Conservation (phyloP, 176 grass and related monocot species). For the Hordeum marinum region DNA sequence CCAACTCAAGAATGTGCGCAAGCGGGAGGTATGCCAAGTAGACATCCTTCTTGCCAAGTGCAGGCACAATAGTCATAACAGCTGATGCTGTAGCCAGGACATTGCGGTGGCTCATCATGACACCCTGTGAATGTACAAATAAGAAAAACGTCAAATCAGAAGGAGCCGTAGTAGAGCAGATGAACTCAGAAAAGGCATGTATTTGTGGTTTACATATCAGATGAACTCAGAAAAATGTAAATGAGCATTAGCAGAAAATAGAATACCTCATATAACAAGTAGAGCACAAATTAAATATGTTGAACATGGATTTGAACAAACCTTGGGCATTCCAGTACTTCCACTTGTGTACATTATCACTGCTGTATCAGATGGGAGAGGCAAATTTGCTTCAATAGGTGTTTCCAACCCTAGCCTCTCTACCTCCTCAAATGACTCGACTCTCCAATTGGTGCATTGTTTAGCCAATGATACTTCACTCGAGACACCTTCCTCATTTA, state of each 20-base stretch:
- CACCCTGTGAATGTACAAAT: slow-evolving; percentile 48
- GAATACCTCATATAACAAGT: neutral
- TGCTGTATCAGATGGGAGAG: slow-evolving; percentile 65
- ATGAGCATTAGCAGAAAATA: slow-evolving; percentile 5
- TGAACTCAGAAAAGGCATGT: neutral
- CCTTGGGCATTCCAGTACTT: slow-evolving; percentile 97
- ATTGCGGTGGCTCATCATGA: slow-evolving; percentile 96
- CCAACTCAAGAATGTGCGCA: slow-evolving; percentile 96
- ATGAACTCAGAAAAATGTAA: slow-evolving; percentile 15
- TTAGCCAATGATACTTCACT: slow-evolving; percentile 70
- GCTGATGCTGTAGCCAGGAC: slow-evolving; percentile 75
- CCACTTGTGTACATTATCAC: slow-evolving; percentile 99
- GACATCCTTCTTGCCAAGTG: slow-evolving; percentile 73
- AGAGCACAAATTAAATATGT: neutral
- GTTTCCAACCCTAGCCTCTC: slow-evolving; percentile 64
- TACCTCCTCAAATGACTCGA: slow-evolving; percentile 77
- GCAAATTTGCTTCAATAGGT: slow-evolving; percentile 53
- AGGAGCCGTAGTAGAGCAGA: neutral
- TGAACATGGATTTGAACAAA: slow-evolving; percentile 37
- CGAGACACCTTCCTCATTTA: slow-evolving; percentile 68
- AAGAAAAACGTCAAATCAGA: neutral
- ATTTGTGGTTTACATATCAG: slow-evolving; percentile 10
- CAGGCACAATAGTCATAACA: slow-evolving; percentile 85
- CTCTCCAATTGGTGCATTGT: slow-evolving; percentile 58
- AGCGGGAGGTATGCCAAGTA: slow-evolving; percentile 94